phyloP scores from a whole-genome alignment of 768 basidiomycete species.

The Boletus patriciae region DNA sequence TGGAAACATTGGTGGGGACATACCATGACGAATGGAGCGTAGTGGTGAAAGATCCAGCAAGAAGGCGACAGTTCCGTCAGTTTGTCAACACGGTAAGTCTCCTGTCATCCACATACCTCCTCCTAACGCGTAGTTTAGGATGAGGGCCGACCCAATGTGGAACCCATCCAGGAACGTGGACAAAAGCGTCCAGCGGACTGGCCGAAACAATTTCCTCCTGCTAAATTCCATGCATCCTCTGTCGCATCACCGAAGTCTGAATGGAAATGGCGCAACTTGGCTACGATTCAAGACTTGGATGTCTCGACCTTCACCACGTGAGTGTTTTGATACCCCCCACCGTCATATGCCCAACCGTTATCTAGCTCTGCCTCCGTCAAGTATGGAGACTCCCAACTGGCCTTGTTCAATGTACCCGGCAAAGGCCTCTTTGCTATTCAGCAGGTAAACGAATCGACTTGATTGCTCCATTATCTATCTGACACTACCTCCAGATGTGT shows the following conservation, averaged over 20 bases:
- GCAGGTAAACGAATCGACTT: conserved; percentile 46
- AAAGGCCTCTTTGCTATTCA: conserved; percentile 65
- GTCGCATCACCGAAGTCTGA: conserved; percentile 45
- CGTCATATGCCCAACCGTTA: neutral
- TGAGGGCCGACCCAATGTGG: conserved; percentile 26
- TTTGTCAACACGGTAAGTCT: conserved; percentile 59
- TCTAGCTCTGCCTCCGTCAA: conserved; percentile 50
- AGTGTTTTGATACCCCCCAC: conserved; percentile 13
- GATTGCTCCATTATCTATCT: neutral
- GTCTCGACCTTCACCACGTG: conserved; percentile 50
- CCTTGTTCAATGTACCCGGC: conserved; percentile 62
- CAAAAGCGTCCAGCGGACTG: conserved; percentile 68
- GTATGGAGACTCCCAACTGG: conserved; percentile 65
- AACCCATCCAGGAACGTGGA: conserved; percentile 58
- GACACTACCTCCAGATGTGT: conserved; percentile 37
- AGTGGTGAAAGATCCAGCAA: conserved; percentile 55
- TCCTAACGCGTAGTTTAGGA: neutral
- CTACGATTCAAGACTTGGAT: conserved; percentile 47
- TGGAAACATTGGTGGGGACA: conserved; percentile 63
- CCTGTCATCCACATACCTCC: neutral
- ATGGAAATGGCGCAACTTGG: conserved; percentile 61
- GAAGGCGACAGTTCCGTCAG: conserved; percentile 54
- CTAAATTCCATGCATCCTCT: conserved; percentile 42
- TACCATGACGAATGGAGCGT: conserved; percentile 71
- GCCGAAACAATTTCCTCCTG: conserved; percentile 54